Conservation (phyloP, 768 basidiomycete species). For the Harrya chromipes region DNA sequence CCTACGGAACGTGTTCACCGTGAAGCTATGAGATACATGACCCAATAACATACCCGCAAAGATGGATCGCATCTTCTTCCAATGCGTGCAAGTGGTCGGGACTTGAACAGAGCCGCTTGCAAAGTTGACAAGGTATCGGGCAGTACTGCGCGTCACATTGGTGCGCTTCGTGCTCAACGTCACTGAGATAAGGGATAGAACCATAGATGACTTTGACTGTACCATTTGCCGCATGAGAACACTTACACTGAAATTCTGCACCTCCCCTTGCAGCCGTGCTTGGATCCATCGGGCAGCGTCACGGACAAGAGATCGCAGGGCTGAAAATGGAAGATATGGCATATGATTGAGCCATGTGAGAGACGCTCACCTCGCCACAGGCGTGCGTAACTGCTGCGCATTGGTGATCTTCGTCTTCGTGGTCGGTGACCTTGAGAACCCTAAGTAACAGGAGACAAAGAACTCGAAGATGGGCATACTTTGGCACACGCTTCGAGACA, state of each 20-base stretch:
- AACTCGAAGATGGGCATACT: slow-evolving; percentile 27
- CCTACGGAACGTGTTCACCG: slow-evolving; percentile 8
- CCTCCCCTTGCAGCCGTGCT: slow-evolving; percentile 38
- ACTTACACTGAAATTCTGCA: slow-evolving; percentile 43
- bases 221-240: neutral
- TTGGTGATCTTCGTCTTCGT: slow-evolving; percentile 47
- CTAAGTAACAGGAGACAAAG: neutral
- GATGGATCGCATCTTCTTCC: slow-evolving; percentile 39
- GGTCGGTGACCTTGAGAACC: slow-evolving; percentile 40
- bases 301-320: slow-evolving; percentile 39
- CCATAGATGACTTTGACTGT: neutral
- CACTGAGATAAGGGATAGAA: slow-evolving; percentile 32
- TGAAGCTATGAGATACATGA: neutral
- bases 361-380: slow-evolving; percentile 47
- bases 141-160: slow-evolving; percentile 52
- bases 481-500: slow-evolving; percentile 53
- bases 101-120: slow-evolving; percentile 47
- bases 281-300: slow-evolving; percentile 20
- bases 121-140: slow-evolving; percentile 52
- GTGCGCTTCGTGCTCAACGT: slow-evolving; percentile 45
- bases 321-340: slow-evolving; percentile 23
- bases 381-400: slow-evolving; percentile 52
- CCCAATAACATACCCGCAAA: slow-evolving; percentile 49
- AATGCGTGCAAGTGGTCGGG: slow-evolving; percentile 53
- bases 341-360: neutral